Base-by-base conservation (phyloP, 768 basidiomycete genomes). In the Rhizopogon rudus region DNA sequence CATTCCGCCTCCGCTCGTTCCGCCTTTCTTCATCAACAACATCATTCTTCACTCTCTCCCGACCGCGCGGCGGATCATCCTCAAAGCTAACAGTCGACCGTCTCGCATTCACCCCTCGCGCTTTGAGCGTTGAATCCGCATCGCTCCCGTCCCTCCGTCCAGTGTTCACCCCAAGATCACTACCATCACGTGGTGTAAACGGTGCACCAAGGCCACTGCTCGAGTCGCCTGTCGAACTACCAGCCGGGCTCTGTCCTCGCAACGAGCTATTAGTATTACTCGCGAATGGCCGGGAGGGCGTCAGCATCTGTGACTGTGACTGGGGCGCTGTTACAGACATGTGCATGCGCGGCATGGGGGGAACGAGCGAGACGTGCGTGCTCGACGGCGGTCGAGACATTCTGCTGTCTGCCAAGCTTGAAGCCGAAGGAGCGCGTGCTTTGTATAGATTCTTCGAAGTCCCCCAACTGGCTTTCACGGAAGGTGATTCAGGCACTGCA, bases 181-280 rank as follows among this genome's bases (percentile, higher is more conserved):
- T 90, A 25, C 88, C 91, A 63, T 91, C 90, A 40, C 79, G 73
- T 4, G 91, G 91, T 14, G 91, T 93, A 45, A 87, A 73, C 10
- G 91, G 91, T 16, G 80, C 78, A 14, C 60, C 60, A 37, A 84
- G 75, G 14, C 88, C 87, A 62, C 84, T 88, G 58, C 88, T 92
- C 56, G 90, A 91, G 65, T 87, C 90, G 6, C 91, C 91, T 13
- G 87, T 90, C 31, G 91, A 93, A 65, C 90, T 92, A 12, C 69
- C 69, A 0, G 87, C 86, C 12, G 90, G 90, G 63, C 88, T 91
- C 56, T 86, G 79, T 12, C 85, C 74, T 29, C 73, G 69, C 25
- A 67, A 5, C 10, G 63, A 55, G 31, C 73, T 65, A 10, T 49
- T 71, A 37, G 70, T 37, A 48, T 63, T 71, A 37, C 70, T 61